These are phyloP conservation scores for Citrus medica DNA, from an alignment of 345 rosid genomes.

Conservation along the genomic window DNA sequence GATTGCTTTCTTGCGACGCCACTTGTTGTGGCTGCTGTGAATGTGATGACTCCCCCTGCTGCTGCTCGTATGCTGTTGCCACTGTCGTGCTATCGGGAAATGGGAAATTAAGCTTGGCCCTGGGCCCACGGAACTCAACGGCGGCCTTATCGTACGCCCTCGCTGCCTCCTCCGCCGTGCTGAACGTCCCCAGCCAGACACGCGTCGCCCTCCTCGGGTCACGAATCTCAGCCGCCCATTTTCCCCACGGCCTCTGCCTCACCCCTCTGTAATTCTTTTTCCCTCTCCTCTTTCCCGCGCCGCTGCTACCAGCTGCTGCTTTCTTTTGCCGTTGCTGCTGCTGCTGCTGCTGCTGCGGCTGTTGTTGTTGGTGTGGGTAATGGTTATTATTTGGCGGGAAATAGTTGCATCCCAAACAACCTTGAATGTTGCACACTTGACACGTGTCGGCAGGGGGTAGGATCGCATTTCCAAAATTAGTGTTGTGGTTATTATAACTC, in stretches of 20 bases:
- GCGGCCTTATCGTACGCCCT: slow-evolving; percentile 89
- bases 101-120: slow-evolving; percentile 71
- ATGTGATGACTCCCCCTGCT: not conserved
- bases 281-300: slow-evolving; percentile 24
- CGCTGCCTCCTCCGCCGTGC: slow-evolving; percentile 89
- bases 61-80: not conserved
- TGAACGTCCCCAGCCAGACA: slow-evolving; percentile 96
- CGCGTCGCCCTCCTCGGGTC: slow-evolving; percentile 75
- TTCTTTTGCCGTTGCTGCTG: slow-evolving; percentile 1
- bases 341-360: slow-evolving; percentile 10
- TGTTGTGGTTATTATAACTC: not conserved
- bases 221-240: slow-evolving; percentile 96
- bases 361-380: not conserved
- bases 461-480: not conserved
- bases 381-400: slow-evolving; percentile 48
- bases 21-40: not conserved
- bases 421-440: slow-evolving; percentile 51
- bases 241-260: slow-evolving; percentile 98
- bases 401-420: slow-evolving; percentile 74
- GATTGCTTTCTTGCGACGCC: not conserved
- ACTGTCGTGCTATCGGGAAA: slow-evolving; percentile 30
- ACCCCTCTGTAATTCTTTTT: slow-evolving; percentile 91
- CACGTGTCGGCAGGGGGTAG: slow-evolving; percentile 52
- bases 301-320: not conserved
- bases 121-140: slow-evolving; percentile 56